These are phyloP conservation scores for Voacanga thouarsii DNA, from an alignment of 257 asterid species.

Conservation along the genomic window DNA sequence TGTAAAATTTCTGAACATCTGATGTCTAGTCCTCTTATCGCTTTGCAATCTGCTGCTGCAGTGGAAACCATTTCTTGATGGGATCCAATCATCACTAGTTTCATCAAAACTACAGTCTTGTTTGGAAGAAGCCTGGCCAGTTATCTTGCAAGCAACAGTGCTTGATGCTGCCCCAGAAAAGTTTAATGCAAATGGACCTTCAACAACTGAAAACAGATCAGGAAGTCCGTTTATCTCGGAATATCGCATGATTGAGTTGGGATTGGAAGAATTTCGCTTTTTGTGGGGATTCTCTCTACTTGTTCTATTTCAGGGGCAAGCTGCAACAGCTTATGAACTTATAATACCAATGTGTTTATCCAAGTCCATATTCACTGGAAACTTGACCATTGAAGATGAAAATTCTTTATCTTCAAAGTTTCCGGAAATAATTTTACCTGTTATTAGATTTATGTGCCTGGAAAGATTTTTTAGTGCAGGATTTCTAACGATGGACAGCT, in stretches of 20 bases:
- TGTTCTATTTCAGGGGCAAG: constrained; percentile 81
- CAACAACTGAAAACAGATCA: constrained; percentile 37
- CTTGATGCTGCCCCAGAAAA: constrained; percentile 85
- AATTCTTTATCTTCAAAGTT: constrained; percentile 46
- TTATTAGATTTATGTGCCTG: constrained; percentile 59
- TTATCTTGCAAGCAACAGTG: constrained; percentile 82
- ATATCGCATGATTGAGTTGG: constrained; percentile 80
- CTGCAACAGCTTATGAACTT: constrained; percentile 30
- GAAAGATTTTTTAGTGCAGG: constrained; percentile 67
- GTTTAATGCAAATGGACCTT: constrained; percentile 41
- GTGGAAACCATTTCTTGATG: constrained; percentile 99
- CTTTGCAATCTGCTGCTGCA: constrained; percentile 36
- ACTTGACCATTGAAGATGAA: constrained; percentile 44
- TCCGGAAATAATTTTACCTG: constrained; percentile 51
- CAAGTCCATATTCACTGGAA: constrained; percentile 53
- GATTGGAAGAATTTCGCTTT: constrained; percentile 63
- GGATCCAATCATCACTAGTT: constrained; percentile 74
- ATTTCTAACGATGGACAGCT: constrained; percentile 66
- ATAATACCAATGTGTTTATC: constrained; percentile 42
- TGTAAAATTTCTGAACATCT: background rate
- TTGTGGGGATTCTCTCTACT: constrained; percentile 84
- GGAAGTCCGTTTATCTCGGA: constrained; percentile 58
- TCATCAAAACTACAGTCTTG: constrained; percentile 78
- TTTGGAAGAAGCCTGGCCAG: constrained; percentile 97
- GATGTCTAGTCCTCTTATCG: constrained; percentile 20